Base-by-base conservation (phyloP, 1,284 basidiomycete genomes). In the Cryptococcus jaspeensis region DNA sequence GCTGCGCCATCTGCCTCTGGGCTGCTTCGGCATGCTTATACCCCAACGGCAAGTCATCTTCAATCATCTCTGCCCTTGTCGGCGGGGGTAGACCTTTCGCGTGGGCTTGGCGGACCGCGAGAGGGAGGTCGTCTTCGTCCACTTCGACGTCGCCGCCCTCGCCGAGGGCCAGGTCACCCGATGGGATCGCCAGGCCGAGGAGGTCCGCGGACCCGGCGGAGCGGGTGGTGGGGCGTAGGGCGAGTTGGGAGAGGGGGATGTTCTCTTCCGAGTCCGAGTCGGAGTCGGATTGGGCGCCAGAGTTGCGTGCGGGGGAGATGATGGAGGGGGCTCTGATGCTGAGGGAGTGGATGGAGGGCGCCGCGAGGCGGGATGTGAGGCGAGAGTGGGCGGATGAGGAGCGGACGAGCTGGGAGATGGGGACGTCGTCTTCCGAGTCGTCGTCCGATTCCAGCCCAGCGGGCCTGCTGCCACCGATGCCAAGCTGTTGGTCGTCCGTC, bases 31-130 rank as follows among this genome's bases (percentile, higher is more conserved):
- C 66, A 48, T 71, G 67, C 55, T 73, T 71, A 61, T 65, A 72
- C 1, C 64, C 72, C 2, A 74, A 59, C 2, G 72, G 72, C 8
- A 74, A 57, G 58, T 74, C 71, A 62, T 74, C 72, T 46, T 73
- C 72, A 11, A 67, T 66, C 43, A 67, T 66, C 15, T 63, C 61
- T 39, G 59, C 61, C 37, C 55, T 44, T 25, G 56, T 61, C 6
- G 59, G 56, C 28, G 57, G 59, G 45, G 53, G 52, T 2, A 61
- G 36, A 5, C 59, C 59, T 25, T 53, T 55, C 7, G 53, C 39
- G 37, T 47, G 36, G 13, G 59, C 59, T 49, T 58, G 59, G 32
- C 53, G 38, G 13, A 61, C 53, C 5, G 56, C 59, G 15, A 61
- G 50, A 1, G 59, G 59, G 15, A 55, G 40, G 41, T 61, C 59